phyloP scores from a whole-genome alignment of 2,329 filamentous ascomycete genomes.

The Fusarium foetens region DNA sequence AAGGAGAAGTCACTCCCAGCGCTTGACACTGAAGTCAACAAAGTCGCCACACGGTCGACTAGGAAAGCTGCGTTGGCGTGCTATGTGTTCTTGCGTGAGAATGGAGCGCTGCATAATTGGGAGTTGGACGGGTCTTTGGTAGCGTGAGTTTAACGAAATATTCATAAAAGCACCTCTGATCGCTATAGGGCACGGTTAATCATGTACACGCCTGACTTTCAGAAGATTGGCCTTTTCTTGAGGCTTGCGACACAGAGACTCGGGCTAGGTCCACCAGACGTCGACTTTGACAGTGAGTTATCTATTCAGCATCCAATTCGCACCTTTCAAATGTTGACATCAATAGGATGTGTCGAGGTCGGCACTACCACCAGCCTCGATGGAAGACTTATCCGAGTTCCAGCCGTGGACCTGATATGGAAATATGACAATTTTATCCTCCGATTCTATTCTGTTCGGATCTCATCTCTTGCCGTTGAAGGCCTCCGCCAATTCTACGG shows the following conservation, averaged over 20 bases:
- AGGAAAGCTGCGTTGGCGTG: background rate
- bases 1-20: background rate
- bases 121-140: background rate
- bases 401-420: background rate
- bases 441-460: background rate
- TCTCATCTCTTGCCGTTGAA: background rate
- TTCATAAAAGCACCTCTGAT: fast-evolving
- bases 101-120: background rate
- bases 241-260: background rate
- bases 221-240: background rate
- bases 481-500: background rate
- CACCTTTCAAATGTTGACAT: background rate
- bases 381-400: background rate
- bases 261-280: background rate
- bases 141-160: fast-evolving
- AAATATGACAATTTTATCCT: background rate
- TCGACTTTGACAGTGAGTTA: background rate
- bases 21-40: background rate
- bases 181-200: background rate
- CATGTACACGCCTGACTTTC: background rate
- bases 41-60: fast-evolving
- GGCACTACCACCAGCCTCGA: background rate
- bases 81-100: background rate
- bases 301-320: no score
- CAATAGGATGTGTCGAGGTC: background rate